Evolutionary conservation across 371 early-diverging fungal genomes (phyloP).

Genomic region (Dinochytrium kinnereticum): DNA sequence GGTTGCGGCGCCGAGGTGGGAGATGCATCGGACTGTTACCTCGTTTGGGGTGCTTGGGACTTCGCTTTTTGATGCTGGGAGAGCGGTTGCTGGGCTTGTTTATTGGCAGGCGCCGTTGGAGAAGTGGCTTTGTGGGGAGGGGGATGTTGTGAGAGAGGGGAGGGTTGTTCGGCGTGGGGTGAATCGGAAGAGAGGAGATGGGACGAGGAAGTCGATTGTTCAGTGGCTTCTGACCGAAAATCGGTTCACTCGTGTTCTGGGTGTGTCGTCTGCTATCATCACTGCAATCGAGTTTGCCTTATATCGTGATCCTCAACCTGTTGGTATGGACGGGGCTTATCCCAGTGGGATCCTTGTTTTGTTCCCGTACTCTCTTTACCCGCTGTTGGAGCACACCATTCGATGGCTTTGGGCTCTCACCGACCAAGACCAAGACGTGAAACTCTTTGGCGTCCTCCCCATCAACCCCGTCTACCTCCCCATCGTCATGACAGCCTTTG

Average conservation of each 20-base stretch:
- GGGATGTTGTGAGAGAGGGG: slow-evolving; percentile 31
- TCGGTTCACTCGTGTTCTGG: slow-evolving; percentile 32
- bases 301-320: slow-evolving; percentile 16
- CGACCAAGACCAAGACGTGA: slow-evolving; percentile 7
- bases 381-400: slow-evolving; percentile 35
- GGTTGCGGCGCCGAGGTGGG: slow-evolving; percentile 20
- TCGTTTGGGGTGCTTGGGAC: slow-evolving; percentile 28
- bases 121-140: slow-evolving; percentile 30
- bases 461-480: slow-evolving; percentile 41
- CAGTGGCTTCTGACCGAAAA: slow-evolving; percentile 34
- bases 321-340: not conserved
- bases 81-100: slow-evolving; percentile 27
- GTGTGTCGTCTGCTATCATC: slow-evolving; percentile 28
- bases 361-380: slow-evolving; percentile 42
- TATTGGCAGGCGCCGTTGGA: slow-evolving; percentile 45
- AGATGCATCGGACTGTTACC: slow-evolving; percentile 28
- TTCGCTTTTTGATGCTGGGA: slow-evolving; percentile 26
- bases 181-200: slow-evolving; percentile 4
- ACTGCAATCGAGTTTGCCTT: slow-evolving; percentile 36
- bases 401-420: slow-evolving; percentile 46
- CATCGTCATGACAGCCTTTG: slow-evolving; percentile 36
- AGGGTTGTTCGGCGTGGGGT: slow-evolving; percentile 17
- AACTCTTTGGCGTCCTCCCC: slow-evolving; percentile 40
- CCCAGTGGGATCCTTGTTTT: slow-evolving; percentile 10
- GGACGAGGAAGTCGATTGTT: slow-evolving; percentile 20